A percentile compares a stretch with the other conserved stretches of the same genome.
Conservation (phyloP, 208 protist species). For the Wallacemonas collosoma region DNA sequence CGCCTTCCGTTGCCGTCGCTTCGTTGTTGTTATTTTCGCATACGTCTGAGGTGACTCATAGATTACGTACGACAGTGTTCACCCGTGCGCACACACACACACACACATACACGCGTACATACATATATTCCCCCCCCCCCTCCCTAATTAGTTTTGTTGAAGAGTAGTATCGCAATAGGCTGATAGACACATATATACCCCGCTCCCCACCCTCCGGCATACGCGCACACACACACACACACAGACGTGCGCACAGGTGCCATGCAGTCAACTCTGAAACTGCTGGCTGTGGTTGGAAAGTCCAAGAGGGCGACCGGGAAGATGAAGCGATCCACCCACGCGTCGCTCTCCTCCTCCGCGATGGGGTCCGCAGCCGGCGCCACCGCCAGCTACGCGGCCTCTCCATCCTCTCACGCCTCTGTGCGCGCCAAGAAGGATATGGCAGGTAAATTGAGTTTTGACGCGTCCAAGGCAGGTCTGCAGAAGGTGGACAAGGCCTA, state of each 20-base stretch:
- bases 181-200: conserved; percentile 1
- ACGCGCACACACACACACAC: not conserved
- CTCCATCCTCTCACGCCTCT: not conserved
- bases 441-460: conserved; percentile 67
- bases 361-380: not conserved
- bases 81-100: not conserved
- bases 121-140: not conserved
- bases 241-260: not conserved
- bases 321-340: not conserved
- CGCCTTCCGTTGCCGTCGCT: no score
- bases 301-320: not conserved
- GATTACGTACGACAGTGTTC: not conserved
- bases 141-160: no score
- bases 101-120: conserved; percentile 3
- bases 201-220: not conserved
- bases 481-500: conserved; percentile 78
- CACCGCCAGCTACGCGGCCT: not conserved
- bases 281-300: not conserved
- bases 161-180: not conserved
- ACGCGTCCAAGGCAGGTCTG: conserved; percentile 80
- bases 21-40: no score
- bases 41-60: no score
- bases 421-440: conserved; percentile 16
- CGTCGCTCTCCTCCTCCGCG: no score
- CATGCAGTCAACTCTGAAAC: conserved; percentile 4